These are phyloP conservation scores for Lagenidium giganteum DNA, from an alignment of 352 stramenopile species.

Conservation along the genomic window DNA sequence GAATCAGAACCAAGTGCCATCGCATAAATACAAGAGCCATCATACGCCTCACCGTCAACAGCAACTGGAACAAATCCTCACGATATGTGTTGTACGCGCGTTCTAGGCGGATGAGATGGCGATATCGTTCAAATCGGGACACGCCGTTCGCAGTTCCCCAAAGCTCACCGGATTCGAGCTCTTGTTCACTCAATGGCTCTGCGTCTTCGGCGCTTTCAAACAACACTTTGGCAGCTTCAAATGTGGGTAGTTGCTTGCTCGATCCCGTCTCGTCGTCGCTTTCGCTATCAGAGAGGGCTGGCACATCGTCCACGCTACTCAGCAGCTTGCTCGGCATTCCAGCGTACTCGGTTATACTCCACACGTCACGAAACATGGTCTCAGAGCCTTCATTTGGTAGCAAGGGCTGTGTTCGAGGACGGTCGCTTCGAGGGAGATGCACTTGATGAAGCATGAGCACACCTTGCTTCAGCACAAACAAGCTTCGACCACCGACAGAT, in stretches of 20 bases:
- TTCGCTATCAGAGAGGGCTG: conserved; percentile 68
- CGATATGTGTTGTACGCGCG: conserved; percentile 44
- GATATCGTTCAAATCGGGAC: conserved; percentile 48
- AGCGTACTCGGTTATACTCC: conserved; percentile 26
- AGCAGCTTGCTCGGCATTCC: conserved; percentile 27
- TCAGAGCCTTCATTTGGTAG: background rate
- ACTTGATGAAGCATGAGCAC: conserved; percentile 12
- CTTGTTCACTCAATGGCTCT: conserved; percentile 19
- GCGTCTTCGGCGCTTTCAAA: too few relatives aligned
- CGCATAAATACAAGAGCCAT: conserved; percentile 7
- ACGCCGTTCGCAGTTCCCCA: conserved; percentile 27
- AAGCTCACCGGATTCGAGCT: conserved; percentile 33
- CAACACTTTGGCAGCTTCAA: conserved; percentile 16
- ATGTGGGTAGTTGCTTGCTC: background rate
- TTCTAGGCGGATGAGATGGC: conserved; percentile 53
- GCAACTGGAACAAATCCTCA: conserved; percentile 34
- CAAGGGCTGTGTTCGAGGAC: conserved; percentile 14
- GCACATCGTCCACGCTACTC: conserved; percentile 44
- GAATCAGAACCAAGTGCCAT: conserved; percentile 5
- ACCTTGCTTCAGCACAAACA: conserved; percentile 18
- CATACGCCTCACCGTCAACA: conserved; percentile 64
- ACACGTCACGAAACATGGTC: conserved; percentile 28
- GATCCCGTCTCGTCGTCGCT: conserved; percentile 45
- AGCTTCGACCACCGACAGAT: conserved; percentile 34
- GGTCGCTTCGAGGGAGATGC: conserved; percentile 22